A percentile compares a stretch with the other conserved stretches of the same genome.
Conservation (phyloP, 192 early-diverging fungal genomes). For the Cladochytrium replicatum region DNA sequence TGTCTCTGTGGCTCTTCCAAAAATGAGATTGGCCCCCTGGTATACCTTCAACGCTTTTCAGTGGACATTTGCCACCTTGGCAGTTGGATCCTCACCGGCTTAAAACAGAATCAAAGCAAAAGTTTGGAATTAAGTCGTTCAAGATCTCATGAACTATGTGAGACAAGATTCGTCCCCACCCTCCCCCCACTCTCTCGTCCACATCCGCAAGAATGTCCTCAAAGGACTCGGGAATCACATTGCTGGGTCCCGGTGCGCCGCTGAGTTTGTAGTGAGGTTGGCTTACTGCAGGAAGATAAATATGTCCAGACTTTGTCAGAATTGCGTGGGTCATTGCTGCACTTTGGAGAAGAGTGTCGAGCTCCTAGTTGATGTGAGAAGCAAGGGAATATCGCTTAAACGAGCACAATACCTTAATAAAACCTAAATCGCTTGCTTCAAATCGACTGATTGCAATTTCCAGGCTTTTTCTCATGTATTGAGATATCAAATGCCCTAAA, state of each 20-base stretch:
- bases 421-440: conserved; percentile 27
- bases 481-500: conserved; percentile 27
- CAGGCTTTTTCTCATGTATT: conserved; percentile 30
- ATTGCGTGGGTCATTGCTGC: conserved; percentile 26
- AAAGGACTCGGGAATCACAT: conserved; percentile 30
- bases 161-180: conserved; percentile 29
- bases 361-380: conserved; percentile 15
- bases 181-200: conserved; percentile 23
- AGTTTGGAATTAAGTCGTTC: conserved; percentile 49
- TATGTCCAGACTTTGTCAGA: conserved; percentile 21
- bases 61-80: not conserved
- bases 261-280: too few relatives aligned
- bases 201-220: conserved; percentile 35
- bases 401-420: conserved; percentile 19
- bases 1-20: conserved; percentile 12
- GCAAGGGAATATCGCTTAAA: not conserved
- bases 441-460: conserved; percentile 33
- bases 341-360: conserved; percentile 30
- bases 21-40: conserved; percentile 20
- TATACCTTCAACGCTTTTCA: conserved; percentile 12
- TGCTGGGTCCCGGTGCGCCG: too few relatives aligned
- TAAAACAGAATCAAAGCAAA: conserved; percentile 21
- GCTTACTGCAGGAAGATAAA: too few relatives aligned
- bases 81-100: conserved; percentile 7
- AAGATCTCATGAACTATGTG: conserved; percentile 57